Evolutionary conservation across 2,329 filamentous ascomycete genomes (phyloP), one percentile per base, ranked within the genome.

Genomic region (Rhynchosporium agropyri): DNA sequence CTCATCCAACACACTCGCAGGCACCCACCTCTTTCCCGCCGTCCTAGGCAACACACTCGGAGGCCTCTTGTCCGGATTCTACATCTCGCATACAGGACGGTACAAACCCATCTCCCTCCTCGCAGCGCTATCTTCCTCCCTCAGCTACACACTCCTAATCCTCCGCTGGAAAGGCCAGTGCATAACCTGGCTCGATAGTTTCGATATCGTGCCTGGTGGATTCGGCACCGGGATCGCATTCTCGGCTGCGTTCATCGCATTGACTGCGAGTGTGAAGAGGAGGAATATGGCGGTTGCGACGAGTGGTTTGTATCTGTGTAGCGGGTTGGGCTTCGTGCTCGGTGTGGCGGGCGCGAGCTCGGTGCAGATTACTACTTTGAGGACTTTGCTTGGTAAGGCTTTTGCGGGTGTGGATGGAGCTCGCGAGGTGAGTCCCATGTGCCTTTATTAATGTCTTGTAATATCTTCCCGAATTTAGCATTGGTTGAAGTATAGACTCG

Each of bases 11-110:
- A 85, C 87, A 0, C 75, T 78, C 1, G 86, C 88, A 0, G 82
- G 82, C 0, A 75, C 83, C 0, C 85, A 90, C 68, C 77, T 92
- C 0, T 80, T 91, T 46, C 89, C 89, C 0, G 85, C 88, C 0
- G 87, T 91, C 0, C 74, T 83, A 0, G 89, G 88, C 0, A 91
- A 91, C 68, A 84, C 88, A 0, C 63, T 85, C 0, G 88, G 87
- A 0, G 86, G 86, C 0, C 76, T 91, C 1, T 48, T 87, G 0
- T 80, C 86, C 0, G 88, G 89, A 0, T 69, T 66, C 15, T 7
- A 54, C 29, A 55, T 60, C 26, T 53, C 51, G 48, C 82, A 80
- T 26, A 89, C 85, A 0, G 86, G 87, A 0, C 78, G 79, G 0
- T 89, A 88, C 72, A 88, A 86, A 63, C 66, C 72, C 0, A 76